Conservation (phyloP, 768 basidiomycete genomes). For the Suillus luteus region DNA sequence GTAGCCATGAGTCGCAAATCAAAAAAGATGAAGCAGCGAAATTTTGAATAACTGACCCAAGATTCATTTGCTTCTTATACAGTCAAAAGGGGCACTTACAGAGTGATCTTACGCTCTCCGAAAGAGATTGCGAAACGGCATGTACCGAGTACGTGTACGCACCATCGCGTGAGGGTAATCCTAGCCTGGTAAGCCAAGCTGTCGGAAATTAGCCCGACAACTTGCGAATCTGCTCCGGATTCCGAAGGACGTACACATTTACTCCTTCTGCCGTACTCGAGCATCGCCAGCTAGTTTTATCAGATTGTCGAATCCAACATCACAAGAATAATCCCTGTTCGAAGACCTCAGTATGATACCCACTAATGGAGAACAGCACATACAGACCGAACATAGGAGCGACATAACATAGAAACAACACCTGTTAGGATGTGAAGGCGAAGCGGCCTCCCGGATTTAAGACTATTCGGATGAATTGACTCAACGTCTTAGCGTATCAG, state of each 20-base stretch:
- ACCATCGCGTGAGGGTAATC: background rate
- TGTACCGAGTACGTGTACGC: background rate
- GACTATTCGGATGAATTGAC: background rate
- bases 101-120: background rate
- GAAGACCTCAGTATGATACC: background rate
- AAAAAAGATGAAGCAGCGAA: background rate
- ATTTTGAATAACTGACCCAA: background rate
- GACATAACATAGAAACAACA: background rate
- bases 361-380: background rate
- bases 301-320: background rate
- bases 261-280: background rate
- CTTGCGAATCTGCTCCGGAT: background rate
- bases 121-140: background rate
- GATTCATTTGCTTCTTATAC: conserved; percentile 2
- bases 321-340: background rate
- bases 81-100: background rate
- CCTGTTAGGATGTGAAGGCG: background rate
- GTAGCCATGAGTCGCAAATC: background rate
- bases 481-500: conserved; percentile 63
- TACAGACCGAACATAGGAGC: background rate
- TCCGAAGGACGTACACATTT: background rate
- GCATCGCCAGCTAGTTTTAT: no score
- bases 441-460: background rate
- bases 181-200: background rate
- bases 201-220: background rate